Base-by-base conservation (phyloP, 2,329 filamentous ascomycete species). In the Gliomastix tumulicola region DNA sequence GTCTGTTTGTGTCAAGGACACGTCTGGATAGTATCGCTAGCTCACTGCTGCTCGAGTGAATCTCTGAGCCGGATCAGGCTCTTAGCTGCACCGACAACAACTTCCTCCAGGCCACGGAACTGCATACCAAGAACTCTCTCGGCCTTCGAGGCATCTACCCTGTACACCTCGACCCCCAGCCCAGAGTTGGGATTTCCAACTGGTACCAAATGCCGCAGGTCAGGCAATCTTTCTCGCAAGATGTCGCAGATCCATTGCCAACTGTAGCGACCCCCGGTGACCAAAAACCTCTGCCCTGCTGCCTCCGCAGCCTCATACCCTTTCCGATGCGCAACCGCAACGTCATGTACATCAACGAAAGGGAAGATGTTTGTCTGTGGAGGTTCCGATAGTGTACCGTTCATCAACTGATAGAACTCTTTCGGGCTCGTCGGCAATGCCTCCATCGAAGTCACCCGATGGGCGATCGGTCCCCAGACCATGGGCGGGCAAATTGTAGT, bases 271-370 rank as follows among this genome's bases (percentile, higher is more conserved):
- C 48, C 52, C 8, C 52, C 48, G 12, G 57, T 69, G 0, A 78
- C 72, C 30, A 81, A 79, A 59, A 82, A 84, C 2, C 82, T 68
- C 54, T 79, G 71, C 23, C 68, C 65, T 0, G 71, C 76, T 1
- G 74, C 78, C 15, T 72, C 71, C 1, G 71, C 64, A 18, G 74
- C 75, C 57, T 34, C 76, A 61, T 0, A 78, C 76, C 18, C 25
- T 28, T 66, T 66, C 15, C 84, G 68, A 43, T 85, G 79, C 1
- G 74, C 73, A 6, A 71, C 55, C 0, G 80, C 81, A 1, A 84
- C 70, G 46, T 85, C 71, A 4, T 70, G 63, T 13, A 76, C 73
- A 42, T 77, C 72, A 3, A 81, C 72, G 25, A 28, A 16, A 8
- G 13, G 3, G 50, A 54, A 61, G 37, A 53, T 53, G 33, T 53